These are phyloP conservation scores for Penicillium palitans DNA, from an alignment of 2,329 filamentous ascomycete species.

Conservation along the genomic window DNA sequence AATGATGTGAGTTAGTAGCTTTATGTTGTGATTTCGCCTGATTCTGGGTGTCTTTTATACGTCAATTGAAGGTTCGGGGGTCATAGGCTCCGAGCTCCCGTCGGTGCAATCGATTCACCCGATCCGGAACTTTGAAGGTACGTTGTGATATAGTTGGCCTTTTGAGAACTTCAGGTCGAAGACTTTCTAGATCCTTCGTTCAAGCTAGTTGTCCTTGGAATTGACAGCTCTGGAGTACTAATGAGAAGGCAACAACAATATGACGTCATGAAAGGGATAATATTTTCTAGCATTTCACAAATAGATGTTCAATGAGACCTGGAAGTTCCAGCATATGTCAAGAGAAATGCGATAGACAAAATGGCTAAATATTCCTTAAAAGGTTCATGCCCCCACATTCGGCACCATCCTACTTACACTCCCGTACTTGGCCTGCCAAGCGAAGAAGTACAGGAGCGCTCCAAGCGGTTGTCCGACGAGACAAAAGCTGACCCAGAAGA, in stretches of 20 bases:
- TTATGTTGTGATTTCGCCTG: not conserved
- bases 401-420: conserved; percentile 59
- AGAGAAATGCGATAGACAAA: not conserved
- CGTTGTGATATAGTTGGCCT: not conserved
- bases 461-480: conserved; percentile 92
- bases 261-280: not conserved
- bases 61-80: not conserved
- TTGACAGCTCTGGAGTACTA: not conserved
- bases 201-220: not conserved
- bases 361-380: not conserved
- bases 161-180: not conserved
- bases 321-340: not conserved
- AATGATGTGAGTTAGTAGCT: not conserved
- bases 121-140: not conserved
- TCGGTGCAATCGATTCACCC: conserved; percentile 17
- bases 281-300: not conserved
- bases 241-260: not conserved
- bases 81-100: not conserved
- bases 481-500: conserved; percentile 97
- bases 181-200: not conserved
- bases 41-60: conserved; percentile 11
- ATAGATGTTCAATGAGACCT: not conserved
- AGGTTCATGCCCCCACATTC: not conserved
- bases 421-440: conserved; percentile 97
- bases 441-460: conserved; percentile 92